phyloP scores from a whole-genome alignment of 345 rosid species.

The Aquilaria sinensis region DNA sequence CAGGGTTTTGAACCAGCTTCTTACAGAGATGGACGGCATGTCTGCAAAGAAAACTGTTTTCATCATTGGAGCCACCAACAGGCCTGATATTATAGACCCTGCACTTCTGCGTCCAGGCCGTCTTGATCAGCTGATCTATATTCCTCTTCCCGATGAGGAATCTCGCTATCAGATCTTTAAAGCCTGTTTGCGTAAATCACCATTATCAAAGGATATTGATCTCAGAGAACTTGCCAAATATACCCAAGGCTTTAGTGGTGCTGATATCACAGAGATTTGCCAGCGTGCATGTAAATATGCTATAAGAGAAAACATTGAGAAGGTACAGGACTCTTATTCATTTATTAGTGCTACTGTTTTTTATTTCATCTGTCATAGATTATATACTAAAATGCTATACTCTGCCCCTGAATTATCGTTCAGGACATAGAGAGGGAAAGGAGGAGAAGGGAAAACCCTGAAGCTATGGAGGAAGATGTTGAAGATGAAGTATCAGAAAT shows the following conservation, averaged over 20 bases:
- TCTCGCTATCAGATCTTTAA: conserved; percentile 79
- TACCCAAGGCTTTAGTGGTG: conserved; percentile 94
- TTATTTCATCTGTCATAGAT: not conserved
- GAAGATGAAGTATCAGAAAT: conserved; percentile 86
- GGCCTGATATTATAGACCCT: conserved; percentile 92
- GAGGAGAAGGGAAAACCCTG: conserved; percentile 74
- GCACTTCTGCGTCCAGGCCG: conserved; percentile 95
- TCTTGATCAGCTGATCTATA: conserved; percentile 89
- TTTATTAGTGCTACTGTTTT: not conserved
- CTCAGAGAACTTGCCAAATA: conserved; percentile 83
- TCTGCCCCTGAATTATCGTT: not conserved
- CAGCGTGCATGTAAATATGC: conserved; percentile 95
- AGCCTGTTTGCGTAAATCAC: conserved; percentile 90
- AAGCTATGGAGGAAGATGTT: conserved; percentile 92
- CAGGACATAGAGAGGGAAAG: conserved; percentile 93
- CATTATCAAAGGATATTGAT: conserved; percentile 81
- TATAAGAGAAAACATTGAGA: conserved; percentile 90
- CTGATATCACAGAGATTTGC: conserved; percentile 95
- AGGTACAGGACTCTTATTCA: conserved; percentile 30
- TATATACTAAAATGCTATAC: not conserved
- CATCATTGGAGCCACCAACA: conserved; percentile 92
- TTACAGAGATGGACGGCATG: conserved; percentile 99
- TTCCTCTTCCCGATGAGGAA: conserved; percentile 94
- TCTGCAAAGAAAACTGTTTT: conserved; percentile 91
- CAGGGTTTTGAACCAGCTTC: conserved; percentile 88